Evolutionary conservation across 78 protist species (phyloP).

Genomic region (Dictyostelium intermedium): DNA sequence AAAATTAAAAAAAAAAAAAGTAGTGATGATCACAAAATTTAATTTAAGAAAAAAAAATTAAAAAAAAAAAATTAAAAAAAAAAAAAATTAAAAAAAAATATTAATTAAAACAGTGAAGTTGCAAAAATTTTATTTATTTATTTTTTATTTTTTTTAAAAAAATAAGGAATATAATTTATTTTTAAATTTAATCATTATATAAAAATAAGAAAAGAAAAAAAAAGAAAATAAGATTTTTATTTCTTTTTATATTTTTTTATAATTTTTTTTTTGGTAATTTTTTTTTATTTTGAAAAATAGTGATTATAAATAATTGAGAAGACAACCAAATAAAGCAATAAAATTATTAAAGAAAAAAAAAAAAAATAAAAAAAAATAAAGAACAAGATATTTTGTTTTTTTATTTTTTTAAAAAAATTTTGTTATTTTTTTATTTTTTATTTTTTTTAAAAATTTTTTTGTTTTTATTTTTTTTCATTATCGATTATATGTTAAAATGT

Average conservation of each 20-base stretch:
- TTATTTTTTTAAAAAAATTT: neutral
- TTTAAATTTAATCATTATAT: too few species aligned
- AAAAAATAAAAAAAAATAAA: neutral
- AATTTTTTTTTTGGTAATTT: too few species aligned
- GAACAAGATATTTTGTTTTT: neutral
- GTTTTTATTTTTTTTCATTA: neutral
- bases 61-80: neutral
- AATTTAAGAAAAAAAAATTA: neutral
- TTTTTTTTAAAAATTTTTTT: neutral
- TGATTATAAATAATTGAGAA: too few species aligned
- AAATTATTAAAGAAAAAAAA: neutral
- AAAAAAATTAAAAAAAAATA: neutral
- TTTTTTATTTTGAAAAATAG: too few species aligned
- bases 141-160: neutral
- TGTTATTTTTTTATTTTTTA: neutral
- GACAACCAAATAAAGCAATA: too few species aligned
- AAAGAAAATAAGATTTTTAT: neutral
- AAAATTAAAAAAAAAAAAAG: slow-evolving; percentile 2
- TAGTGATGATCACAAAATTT: neutral
- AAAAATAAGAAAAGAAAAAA: too few species aligned
- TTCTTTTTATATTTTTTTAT: too few species aligned
- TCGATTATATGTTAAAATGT: neutral
- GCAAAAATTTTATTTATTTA: neutral
- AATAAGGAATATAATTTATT: too few species aligned
- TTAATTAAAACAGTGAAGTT: neutral